Conservation (phyloP, 768 basidiomycete genomes). For the Crucibulum laeve region DNA sequence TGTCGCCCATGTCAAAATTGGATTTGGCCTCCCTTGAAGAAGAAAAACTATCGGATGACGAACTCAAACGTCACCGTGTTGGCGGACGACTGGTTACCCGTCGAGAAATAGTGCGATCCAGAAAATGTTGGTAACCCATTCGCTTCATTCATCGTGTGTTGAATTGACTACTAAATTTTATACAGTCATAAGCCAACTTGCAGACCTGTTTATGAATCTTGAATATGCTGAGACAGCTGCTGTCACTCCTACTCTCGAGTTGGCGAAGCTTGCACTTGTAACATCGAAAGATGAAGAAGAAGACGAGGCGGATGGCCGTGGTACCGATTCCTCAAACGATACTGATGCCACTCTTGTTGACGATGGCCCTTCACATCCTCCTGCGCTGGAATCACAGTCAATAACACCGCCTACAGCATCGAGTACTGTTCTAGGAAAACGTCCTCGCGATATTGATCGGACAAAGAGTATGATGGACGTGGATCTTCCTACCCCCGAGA, state of each 20-base stretch:
- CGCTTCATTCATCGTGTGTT: neutral
- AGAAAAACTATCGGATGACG: slow-evolving; percentile 75
- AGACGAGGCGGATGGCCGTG: slow-evolving; percentile 66
- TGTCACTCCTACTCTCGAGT: slow-evolving; percentile 79
- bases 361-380: slow-evolving; percentile 45
- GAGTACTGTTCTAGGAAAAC: slow-evolving; percentile 66
- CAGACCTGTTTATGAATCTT: slow-evolving; percentile 72
- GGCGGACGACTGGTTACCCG: slow-evolving; percentile 81
- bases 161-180: slow-evolving; percentile 6
- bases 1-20: slow-evolving; percentile 53
- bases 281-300: slow-evolving; percentile 90
- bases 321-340: slow-evolving; percentile 80
- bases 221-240: slow-evolving; percentile 61
- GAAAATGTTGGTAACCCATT: slow-evolving; percentile 61
- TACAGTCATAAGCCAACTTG: slow-evolving; percentile 77
- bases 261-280: slow-evolving; percentile 88
- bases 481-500: slow-evolving; percentile 40
- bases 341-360: slow-evolving; percentile 89
- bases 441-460: slow-evolving; percentile 45
- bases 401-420: slow-evolving; percentile 32
- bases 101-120: slow-evolving; percentile 78
- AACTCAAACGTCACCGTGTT: slow-evolving; percentile 79
- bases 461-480: slow-evolving; percentile 51
- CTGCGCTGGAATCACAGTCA: slow-evolving; percentile 18
- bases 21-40: slow-evolving; percentile 56